Base-by-base conservation (phyloP, 2,329 filamentous ascomycete species). In the Colletotrichum sp. region DNA sequence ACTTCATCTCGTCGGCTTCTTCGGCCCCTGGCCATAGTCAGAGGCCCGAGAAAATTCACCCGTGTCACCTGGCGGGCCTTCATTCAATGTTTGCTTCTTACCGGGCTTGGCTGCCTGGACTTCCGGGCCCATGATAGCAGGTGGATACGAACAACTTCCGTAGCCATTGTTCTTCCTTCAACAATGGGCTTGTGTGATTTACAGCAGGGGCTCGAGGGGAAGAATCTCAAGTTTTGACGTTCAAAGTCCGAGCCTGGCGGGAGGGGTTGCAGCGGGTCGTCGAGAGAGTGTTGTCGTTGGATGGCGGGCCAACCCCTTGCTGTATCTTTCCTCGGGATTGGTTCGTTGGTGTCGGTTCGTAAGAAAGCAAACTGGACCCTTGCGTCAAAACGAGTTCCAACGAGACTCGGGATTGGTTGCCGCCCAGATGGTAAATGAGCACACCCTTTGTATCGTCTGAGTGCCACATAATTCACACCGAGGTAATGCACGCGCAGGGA, bases 1-100 rank as follows among this genome's bases (percentile, higher is more conserved):
- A 0, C n/a, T 52, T 52, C 43, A 13, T 52, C 43, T 52, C n/a
- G 4, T 52, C 43, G n/a, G n/a, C n/a, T 21, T 21, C 43, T 52
- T 52, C n/a, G n/a, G n/a, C n/a, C n/a, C 43, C 43, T 21, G n/a
- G 6, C 6, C 43, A 21, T 52, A 1, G n/a, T 21, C 0, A 48
- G n/a, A 21, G 43, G 43, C 1, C 43, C 0, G 3, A 48, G 43
- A 21, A 48, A 36, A 0, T 16, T 36, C 0, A 0, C 34, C 1
- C 34, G 6, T 13, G 43, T 24, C 43, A 52, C 43, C 10, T 52
- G n/a, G 43, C 43, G n/a, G 43, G n/a, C 12, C 43, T 13, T 52
- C n/a, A 52, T 13, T 21, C n/a, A 52, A 52, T 52, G 43, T 52
- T 52, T 52, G 43, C 43, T 52, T 52, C n/a, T 24, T 21, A 52